phyloP scores from a whole-genome alignment of 495 filamentous ascomycete species.

The Neurospora discreta region DNA sequence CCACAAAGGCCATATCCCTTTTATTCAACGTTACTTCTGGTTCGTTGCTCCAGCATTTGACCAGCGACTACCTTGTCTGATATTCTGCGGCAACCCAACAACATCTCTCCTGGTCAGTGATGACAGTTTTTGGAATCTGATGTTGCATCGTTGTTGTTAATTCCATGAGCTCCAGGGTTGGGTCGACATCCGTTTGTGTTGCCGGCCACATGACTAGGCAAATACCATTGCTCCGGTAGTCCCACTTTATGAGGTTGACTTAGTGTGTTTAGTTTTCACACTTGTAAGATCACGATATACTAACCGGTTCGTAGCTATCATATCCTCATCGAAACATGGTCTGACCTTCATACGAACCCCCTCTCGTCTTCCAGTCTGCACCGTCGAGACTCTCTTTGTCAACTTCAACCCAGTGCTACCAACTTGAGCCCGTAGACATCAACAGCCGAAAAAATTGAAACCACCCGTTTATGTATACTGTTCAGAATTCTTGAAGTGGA shows the following conservation, averaged over 20 bases:
- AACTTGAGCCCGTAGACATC: no score
- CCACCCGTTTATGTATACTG: no score
- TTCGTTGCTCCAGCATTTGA: neutral
- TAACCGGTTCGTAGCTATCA: neutral
- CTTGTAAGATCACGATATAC: neutral
- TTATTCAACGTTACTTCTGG: neutral
- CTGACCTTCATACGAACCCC: neutral
- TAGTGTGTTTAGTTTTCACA: neutral
- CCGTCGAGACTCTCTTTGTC: no score
- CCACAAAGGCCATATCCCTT: neutral
- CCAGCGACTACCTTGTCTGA: neutral
- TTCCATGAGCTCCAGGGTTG: neutral
- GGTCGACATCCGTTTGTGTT: neutral
- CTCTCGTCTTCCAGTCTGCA: no score
- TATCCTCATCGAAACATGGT: neutral
- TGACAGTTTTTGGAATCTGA: neutral
- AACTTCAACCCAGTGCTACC: no score
- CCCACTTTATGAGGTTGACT: neutral
- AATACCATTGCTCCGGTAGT: neutral
- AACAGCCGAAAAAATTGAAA: no score
- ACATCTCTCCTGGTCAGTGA: neutral
- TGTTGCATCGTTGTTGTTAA: neutral
- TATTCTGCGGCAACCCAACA: neutral
- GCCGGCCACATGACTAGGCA: neutral
- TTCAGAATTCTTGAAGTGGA: no score